Base-by-base conservation (phyloP, 2,329 filamentous ascomycete genomes). In the Helotiales sp. region DNA sequence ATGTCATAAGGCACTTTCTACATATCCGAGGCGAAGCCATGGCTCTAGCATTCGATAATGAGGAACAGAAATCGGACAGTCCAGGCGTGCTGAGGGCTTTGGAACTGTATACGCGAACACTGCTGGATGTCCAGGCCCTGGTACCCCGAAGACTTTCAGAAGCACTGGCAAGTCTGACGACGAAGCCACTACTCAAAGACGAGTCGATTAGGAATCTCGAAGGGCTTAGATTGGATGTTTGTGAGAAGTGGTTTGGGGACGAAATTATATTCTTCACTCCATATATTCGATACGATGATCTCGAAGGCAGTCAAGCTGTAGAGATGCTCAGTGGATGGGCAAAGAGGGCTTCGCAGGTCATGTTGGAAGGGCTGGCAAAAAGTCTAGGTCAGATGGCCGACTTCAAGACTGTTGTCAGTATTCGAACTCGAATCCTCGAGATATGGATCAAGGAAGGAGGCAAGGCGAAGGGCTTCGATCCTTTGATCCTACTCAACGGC, bases 231-330 rank as follows among this genome's bases (percentile, higher is more conserved):
- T 81, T 97, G 28, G 93, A 97, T 75, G 80, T 96, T 10, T 89
- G 93, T 74, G 88, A 90, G 70, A 85, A 85, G 22, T 97, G 93
- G 91, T 91, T 96, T 69, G 86, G 91, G 20, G 89, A 93, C 7
- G 93, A 96, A 68, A 91, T 97, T 49, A 87, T 87, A 55, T 91
- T 91, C 71, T 97, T 96, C 76, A 95, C 89, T 0, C 94, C 94
- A 0, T 97, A 93, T 81, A 91, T 96, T 40, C 89, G 92, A 32
- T 89, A 96, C 73, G 92, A 94, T 71, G 91, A 96, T 71, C 78
- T 92, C 4, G 86, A 89, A 26, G 87, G 85, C 22, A 79, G 82
- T 26, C 85, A 88, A 68, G 86, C 87, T 0, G 83, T 85, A 49
- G 85, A 87, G 1, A 87, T 87, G 78, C 83, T 93, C 15, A 84